A percentile compares a stretch with the other conserved stretches of the same genome.
phyloP scores from a whole-genome alignment of 768 basidiomycete genomes.

The Suillus tomentosus region DNA sequence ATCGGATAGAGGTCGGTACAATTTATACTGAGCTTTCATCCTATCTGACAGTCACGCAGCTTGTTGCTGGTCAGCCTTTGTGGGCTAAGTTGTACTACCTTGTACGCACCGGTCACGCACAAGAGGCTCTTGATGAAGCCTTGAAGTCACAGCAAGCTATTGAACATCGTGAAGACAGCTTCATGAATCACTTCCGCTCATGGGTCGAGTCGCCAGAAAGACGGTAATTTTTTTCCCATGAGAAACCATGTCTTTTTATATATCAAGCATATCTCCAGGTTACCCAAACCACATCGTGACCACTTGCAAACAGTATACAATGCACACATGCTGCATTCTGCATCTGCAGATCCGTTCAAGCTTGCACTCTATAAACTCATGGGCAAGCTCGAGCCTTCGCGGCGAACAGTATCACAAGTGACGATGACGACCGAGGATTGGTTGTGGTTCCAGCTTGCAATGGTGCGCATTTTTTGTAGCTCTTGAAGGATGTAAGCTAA shows the following conservation, averaged over 20 bases:
- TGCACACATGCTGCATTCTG: conserved; percentile 86
- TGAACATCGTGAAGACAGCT: conserved; percentile 78
- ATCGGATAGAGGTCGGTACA: conserved; percentile 74
- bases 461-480: conserved; percentile 46
- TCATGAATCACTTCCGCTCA: conserved; percentile 78
- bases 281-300: conserved; percentile 75
- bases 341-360: conserved; percentile 92
- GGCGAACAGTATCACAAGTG: conserved; percentile 79
- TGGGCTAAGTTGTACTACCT: conserved; percentile 97
- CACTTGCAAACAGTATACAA: conserved; percentile 81
- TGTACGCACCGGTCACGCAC: conserved; percentile 78
- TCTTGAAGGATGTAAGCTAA: conserved; percentile 5
- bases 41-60: conserved; percentile 39
- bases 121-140: conserved; percentile 82
- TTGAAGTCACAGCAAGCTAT: conserved; percentile 67
- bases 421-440: conserved; percentile 96
- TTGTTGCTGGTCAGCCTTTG: conserved; percentile 83
- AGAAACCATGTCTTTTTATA: not conserved
- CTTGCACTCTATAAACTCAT: conserved; percentile 94
- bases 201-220: conserved; percentile 84
- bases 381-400: conserved; percentile 84
- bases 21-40: conserved; percentile 8
- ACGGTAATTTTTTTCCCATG: conserved; percentile 46
- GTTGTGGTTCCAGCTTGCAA: conserved; percentile 95
- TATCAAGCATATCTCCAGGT: conserved; percentile 36